These are phyloP conservation scores for Panicum virgatum DNA, from an alignment of 202 grass and related monocot species.

Conservation along the genomic window DNA sequence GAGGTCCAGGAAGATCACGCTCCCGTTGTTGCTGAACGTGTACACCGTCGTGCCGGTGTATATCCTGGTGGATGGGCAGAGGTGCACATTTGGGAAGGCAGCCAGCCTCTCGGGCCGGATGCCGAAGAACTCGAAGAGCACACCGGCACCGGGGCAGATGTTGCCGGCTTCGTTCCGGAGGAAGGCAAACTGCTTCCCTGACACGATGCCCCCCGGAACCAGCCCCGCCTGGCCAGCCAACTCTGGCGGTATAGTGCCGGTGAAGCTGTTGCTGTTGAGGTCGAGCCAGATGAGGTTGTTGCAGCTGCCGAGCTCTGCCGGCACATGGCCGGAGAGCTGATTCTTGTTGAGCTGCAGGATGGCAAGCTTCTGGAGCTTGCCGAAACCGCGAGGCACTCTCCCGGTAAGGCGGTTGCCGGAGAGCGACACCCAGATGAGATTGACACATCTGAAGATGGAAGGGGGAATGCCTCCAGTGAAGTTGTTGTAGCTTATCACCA, in stretches of 20 bases:
- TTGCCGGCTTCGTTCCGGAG: slow-evolving; percentile 93
- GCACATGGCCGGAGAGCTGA: slow-evolving; percentile 59
- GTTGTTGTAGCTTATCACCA: slow-evolving; percentile 94
- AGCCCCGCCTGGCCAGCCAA: slow-evolving; percentile 72
- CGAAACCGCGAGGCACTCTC: slow-evolving; percentile 51
- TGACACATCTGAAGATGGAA: slow-evolving; percentile 64
- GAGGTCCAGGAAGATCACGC: slow-evolving; percentile 95
- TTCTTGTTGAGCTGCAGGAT: slow-evolving; percentile 91
- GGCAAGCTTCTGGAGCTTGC: slow-evolving; percentile 74
- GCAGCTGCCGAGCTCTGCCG: slow-evolving; percentile 69
- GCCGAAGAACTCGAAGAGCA: slow-evolving; percentile 94
- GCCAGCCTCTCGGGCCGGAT: slow-evolving; percentile 78
- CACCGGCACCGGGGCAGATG: slow-evolving; percentile 84
- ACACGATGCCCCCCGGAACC: slow-evolving; percentile 67
- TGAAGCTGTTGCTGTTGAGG: slow-evolving; percentile 78
- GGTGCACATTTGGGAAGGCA: slow-evolving; percentile 59
- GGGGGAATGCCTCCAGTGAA: slow-evolving; percentile 66
- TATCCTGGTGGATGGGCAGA: slow-evolving; percentile 79
- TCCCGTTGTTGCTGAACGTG: slow-evolving; percentile 61
- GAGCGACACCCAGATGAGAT: slow-evolving; percentile 87
- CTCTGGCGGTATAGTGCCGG: slow-evolving; percentile 56
- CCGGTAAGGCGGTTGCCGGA: slow-evolving; percentile 75
- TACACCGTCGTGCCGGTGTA: slow-evolving; percentile 81
- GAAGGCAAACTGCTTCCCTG: slow-evolving; percentile 92
- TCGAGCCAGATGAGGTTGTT: slow-evolving; percentile 97